phyloP scores from a whole-genome alignment of 371 early-diverging fungal genomes.

The Parasitella parasitica region DNA sequence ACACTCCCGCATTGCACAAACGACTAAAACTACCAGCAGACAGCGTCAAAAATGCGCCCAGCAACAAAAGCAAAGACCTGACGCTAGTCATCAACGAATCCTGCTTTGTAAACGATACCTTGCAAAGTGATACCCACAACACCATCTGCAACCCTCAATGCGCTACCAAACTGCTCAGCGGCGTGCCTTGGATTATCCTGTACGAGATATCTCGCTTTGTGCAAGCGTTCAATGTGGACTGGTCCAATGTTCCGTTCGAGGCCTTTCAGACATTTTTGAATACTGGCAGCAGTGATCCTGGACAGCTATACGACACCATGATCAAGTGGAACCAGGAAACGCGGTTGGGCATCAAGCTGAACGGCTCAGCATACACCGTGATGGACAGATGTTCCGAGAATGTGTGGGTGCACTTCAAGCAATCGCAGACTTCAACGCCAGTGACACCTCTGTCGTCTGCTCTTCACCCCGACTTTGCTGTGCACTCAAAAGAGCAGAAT shows the following conservation, averaged over 20 bases:
- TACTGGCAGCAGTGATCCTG: conserved; percentile 19
- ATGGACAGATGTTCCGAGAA: conserved; percentile 39
- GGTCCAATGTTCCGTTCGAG: conserved; percentile 32
- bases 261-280: conserved; percentile 25
- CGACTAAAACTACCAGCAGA: neutral
- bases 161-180: conserved; percentile 7
- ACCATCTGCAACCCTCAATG: conserved; percentile 16
- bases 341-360: conserved; percentile 6
- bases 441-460: neutral
- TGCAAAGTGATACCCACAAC: neutral
- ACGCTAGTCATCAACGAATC: neutral
- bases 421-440: neutral
- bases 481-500: neutral
- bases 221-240: conserved; percentile 8
- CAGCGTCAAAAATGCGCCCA: neutral
- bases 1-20: neutral
- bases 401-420: conserved; percentile 29
- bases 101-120: neutral
- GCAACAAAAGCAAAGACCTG: neutral
- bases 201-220: conserved; percentile 41
- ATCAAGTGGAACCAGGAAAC: conserved; percentile 33
- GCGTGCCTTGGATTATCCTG: conserved; percentile 25
- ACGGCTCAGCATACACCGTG: conserved; percentile 7
- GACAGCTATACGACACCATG: conserved; percentile 26
- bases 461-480: neutral